Base-by-base conservation (phyloP, 164 flowering plant genomes). In the Santalum album region DNA sequence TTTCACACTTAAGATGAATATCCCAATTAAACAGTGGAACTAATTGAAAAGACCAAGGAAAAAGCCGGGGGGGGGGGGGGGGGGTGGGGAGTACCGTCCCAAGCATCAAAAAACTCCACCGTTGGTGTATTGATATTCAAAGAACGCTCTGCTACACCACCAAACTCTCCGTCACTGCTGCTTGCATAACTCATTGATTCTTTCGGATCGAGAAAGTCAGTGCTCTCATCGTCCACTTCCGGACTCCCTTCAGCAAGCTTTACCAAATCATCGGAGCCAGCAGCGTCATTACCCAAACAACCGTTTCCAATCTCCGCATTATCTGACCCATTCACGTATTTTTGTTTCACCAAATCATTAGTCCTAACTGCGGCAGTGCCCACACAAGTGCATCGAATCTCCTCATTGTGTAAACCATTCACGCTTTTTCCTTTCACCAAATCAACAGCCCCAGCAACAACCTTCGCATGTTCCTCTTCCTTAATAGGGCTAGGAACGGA, bases 61-160 rank as follows among this genome's bases (percentile, higher is more conserved):
- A 15, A 32, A 16, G 15, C 39, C 39, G n/a, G n/a, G n/a, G n/a
- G n/a, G n/a, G n/a, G n/a, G n/a, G n/a, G n/a, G n/a, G n/a, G n/a
- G n/a, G n/a, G n/a, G n/a, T n/a, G n/a, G n/a, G n/a, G n/a, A 44
- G 17, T 79, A 87, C 99, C 99, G 75, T 92, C 96, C 78, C 71
- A 82, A 61, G 96, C 99, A 72, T 92, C 96, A 72, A 51, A 89
- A 66, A 74, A 89, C 71, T 89, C 99, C 6, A 75, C 77, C 16
- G 32, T 10, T 25, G 84, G 69, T 0, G 83, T 59, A 64, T 57
- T 22, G 12, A 52, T 21, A 72, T 53, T 78, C 54, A 55, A 51
- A 26, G 76, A 69, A 39, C 58, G 69, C 25, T 79, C 91, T 7
- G 26, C 49, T 24, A 65, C 81, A 60, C 52, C 19, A 58, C 54